A percentile compares a stretch with the other conserved stretches of the same genome.
phyloP scores from a whole-genome alignment of 2,329 filamentous ascomycete genomes.

The Aspergillus latus region DNA sequence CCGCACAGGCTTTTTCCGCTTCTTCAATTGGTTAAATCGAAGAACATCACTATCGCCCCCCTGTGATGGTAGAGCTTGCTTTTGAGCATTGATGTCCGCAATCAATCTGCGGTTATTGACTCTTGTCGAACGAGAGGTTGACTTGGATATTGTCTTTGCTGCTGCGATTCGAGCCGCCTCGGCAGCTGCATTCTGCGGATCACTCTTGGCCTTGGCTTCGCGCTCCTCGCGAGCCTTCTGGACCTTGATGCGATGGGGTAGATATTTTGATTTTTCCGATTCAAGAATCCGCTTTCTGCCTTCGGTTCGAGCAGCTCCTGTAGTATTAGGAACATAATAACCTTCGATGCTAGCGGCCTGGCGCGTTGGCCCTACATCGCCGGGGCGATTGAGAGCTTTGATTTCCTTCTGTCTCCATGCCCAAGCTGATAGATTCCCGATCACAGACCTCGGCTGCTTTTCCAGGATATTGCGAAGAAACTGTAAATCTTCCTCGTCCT shows the following conservation, averaged over 20 bases:
- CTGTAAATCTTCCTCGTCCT: slow-evolving; percentile 66
- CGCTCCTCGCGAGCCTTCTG: slow-evolving; percentile 87
- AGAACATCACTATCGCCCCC: slow-evolving; percentile 84
- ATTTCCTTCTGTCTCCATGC: slow-evolving; percentile 71
- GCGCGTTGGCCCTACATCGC: slow-evolving; percentile 54
- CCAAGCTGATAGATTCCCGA: slow-evolving; percentile 63
- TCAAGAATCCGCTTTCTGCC: slow-evolving; percentile 94
- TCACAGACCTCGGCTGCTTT: slow-evolving; percentile 46
- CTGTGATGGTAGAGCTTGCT: slow-evolving; percentile 68
- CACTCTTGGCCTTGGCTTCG: slow-evolving; percentile 68
- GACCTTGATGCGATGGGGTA: slow-evolving; percentile 96
- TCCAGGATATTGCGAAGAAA: slow-evolving; percentile 56
- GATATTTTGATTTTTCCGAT: slow-evolving; percentile 95
- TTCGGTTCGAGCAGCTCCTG: slow-evolving; percentile 86
- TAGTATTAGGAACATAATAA: slow-evolving; percentile 80
- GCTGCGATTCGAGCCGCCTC: slow-evolving; percentile 72
- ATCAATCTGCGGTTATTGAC: slow-evolving; percentile 93
- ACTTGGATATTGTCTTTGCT: slow-evolving; percentile 79
- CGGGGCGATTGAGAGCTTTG: slow-evolving; percentile 65
- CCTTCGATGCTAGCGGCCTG: slow-evolving; percentile 58
- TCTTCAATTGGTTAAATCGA: slow-evolving; percentile 98
- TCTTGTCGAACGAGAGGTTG: slow-evolving; percentile 88
- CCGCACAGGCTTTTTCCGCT: slow-evolving; percentile 98
- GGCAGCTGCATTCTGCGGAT: slow-evolving; percentile 64
- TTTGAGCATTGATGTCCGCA: slow-evolving; percentile 92